phyloP scores from a whole-genome alignment of 2,329 filamentous ascomycete species.

The Exophiala spinifera region DNA sequence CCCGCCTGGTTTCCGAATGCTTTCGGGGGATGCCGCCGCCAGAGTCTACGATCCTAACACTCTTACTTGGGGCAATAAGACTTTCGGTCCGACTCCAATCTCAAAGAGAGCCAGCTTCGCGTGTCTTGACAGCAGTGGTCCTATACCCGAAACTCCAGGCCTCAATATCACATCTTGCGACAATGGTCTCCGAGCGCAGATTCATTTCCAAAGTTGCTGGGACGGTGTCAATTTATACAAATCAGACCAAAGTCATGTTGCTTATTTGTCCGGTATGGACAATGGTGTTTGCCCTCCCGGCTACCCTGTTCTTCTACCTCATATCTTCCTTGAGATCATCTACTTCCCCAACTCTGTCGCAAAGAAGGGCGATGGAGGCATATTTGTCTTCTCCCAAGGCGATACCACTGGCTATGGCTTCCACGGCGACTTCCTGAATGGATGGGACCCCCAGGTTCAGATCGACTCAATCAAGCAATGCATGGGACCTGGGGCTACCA shows the following conservation, averaged over 20 bases:
- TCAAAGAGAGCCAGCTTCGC: conserved; percentile 77
- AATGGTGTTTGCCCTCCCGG: conserved; percentile 70
- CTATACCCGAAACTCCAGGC: conserved; percentile 65
- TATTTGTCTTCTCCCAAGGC: conserved; percentile 74
- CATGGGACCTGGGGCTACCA: conserved; percentile 51
- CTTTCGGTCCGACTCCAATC: conserved; percentile 55
- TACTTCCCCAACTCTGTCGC: conserved; percentile 25
- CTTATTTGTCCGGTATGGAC: conserved; percentile 74
- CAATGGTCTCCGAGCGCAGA: conserved; percentile 76
- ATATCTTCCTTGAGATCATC: conserved; percentile 80
- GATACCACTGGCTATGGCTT: conserved; percentile 74
- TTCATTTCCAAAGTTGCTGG: conserved; percentile 89
- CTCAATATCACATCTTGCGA: conserved; percentile 72
- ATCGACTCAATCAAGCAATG: conserved; percentile 69
- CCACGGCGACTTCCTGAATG: conserved; percentile 75
- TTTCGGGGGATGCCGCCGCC: conserved; percentile 63
- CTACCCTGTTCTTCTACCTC: conserved; percentile 66
- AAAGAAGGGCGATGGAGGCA: conserved; percentile 53
- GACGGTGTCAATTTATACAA: conserved; percentile 64
- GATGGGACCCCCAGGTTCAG: conserved; percentile 69
- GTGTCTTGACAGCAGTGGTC: conserved; percentile 73
- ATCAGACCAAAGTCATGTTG: conserved; percentile 63
- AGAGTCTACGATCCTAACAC: conserved; percentile 21
- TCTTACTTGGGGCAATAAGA: conserved; percentile 19
- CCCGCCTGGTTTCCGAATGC: conserved; percentile 73